Evolutionary conservation across 2,329 filamentous ascomycete species (phyloP).

Genomic region (Celoporthe dispersa): DNA sequence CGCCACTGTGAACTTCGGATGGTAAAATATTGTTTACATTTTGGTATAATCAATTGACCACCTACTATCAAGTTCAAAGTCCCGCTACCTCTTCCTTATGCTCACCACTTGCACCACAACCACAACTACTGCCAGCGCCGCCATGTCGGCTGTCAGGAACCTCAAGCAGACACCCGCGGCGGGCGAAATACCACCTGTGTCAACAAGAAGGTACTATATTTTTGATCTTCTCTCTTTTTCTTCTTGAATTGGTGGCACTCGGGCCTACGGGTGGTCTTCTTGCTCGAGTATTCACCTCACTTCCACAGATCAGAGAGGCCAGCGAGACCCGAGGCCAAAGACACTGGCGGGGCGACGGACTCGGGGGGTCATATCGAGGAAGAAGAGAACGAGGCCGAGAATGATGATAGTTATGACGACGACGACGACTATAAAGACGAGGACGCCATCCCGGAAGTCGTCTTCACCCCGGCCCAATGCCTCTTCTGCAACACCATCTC

Average conservation of each 20-base stretch:
- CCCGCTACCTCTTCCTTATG: background rate
- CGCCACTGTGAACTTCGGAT: background rate
- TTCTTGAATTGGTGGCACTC: background rate
- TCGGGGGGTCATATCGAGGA: background rate
- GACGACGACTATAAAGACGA: background rate
- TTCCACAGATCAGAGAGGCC: background rate
- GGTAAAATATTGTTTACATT: background rate
- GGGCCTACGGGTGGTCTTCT: background rate
- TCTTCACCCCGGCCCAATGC: conserved; percentile 41
- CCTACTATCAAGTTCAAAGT: background rate
- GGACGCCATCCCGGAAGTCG: background rate
- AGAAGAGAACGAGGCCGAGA: too few species aligned
- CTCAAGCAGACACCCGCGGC: background rate
- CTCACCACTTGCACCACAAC: background rate
- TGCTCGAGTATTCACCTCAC: background rate
- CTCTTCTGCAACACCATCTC: conserved; percentile 47
- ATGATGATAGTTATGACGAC: background rate
- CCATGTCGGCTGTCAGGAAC: background rate
- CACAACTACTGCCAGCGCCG: background rate
- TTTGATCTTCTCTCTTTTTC: too few species aligned
- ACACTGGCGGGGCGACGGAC: background rate
- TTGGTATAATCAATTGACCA: background rate
- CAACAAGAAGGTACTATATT: background rate
- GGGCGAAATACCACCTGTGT: background rate
- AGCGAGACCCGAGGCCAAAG: background rate